phyloP scores from a whole-genome alignment of 2,329 filamentous ascomycete species.

The Microcyclospora tardicrescens region DNA sequence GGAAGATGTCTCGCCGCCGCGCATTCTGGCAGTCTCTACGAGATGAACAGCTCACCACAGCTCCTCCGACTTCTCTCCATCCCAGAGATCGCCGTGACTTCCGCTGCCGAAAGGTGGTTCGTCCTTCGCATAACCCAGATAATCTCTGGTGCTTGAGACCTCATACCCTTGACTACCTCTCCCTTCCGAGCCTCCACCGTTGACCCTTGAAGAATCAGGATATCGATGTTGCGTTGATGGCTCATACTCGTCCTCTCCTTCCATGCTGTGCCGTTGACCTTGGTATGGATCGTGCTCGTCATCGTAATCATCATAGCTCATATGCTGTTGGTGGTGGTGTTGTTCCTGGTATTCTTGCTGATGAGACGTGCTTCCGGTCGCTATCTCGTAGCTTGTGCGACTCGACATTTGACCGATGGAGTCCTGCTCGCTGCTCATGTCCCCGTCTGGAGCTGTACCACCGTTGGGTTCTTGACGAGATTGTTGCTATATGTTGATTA shows the following conservation, averaged over 20 bases:
- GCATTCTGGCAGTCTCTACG: no score
- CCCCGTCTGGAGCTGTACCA: no score
- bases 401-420: background rate
- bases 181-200: background rate
- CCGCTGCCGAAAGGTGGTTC: slow-evolving; percentile 13
- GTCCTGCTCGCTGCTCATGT: no score
- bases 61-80: slow-evolving; percentile 19
- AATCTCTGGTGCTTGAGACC: slow-evolving; percentile 22
- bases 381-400: slow-evolving; percentile 5
- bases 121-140: slow-evolving; percentile 21
- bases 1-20: no score
- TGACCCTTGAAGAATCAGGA: background rate
- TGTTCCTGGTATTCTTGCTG: background rate
- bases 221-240: no score
- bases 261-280: no score
- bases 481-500: no score
- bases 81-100: slow-evolving; percentile 13
- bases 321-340: slow-evolving; percentile 6
- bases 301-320: slow-evolving; percentile 8
- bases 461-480: no score
- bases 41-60: slow-evolving; percentile 17
- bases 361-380: slow-evolving; percentile 1
- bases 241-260: no score
- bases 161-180: slow-evolving; percentile 16
- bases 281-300: slow-evolving; percentile 2